A percentile compares a stretch with the other conserved stretches of the same genome.
Evolutionary conservation across 2,329 filamentous ascomycete species (phyloP).

Genomic region (Cryoendolithus antarcticus): DNA sequence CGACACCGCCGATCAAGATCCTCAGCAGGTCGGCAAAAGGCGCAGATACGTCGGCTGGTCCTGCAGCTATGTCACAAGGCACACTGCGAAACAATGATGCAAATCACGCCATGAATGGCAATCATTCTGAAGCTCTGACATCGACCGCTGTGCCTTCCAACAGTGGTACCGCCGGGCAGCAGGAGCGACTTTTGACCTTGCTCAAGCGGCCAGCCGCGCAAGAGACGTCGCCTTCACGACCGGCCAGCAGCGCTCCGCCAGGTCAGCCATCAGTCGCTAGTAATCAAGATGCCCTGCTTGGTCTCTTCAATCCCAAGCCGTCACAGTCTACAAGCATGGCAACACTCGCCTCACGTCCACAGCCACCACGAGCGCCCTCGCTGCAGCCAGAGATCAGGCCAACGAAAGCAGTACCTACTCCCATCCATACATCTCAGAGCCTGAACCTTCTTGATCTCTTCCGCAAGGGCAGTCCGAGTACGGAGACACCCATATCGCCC

Average conservation of each 20-base stretch:
- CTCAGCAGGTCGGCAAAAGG: too few species aligned
- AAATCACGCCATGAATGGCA: too few species aligned
- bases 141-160: too few species aligned
- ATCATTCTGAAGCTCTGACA: too few species aligned
- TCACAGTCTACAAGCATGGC: not conserved
- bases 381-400: conserved; percentile 13
- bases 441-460: conserved; percentile 19
- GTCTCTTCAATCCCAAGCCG: not conserved
- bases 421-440: conserved; percentile 10
- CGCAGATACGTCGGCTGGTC: too few species aligned
- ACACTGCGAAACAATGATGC: too few species aligned
- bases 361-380: conserved; percentile 16
- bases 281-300: too few species aligned
- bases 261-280: conserved; percentile 15
- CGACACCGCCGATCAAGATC: too few species aligned
- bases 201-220: not conserved
- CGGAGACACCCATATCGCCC: conserved; percentile 20
- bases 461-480: conserved; percentile 12
- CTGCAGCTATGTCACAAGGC: too few species aligned
- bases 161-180: too few species aligned
- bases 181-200: too few species aligned
- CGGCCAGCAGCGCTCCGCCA: conserved; percentile 49
- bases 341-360: conserved; percentile 7
- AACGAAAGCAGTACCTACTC: conserved; percentile 4
- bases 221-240: conserved; percentile 41